A percentile compares a stretch with the other conserved stretches of the same genome.
phyloP scores from a whole-genome alignment of 73 alveolate species.

The Diophrys sp. region DNA sequence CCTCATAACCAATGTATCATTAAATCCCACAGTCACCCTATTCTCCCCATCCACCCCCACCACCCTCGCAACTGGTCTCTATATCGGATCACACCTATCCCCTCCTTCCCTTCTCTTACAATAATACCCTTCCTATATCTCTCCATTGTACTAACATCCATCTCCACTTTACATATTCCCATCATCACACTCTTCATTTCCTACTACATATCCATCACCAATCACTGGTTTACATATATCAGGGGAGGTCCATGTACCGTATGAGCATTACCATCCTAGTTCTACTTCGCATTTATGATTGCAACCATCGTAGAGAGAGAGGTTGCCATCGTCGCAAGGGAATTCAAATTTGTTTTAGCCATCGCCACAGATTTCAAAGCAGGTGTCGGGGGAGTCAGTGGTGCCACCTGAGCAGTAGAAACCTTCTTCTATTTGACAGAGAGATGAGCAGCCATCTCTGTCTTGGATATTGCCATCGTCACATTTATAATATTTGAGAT shows the following conservation, averaged over 20 bases:
- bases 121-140: not conserved
- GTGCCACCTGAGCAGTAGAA: slow-evolving; percentile 3
- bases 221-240: slow-evolving; percentile 8
- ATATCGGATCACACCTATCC: not conserved
- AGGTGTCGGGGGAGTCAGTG: not conserved
- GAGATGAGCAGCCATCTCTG: not conserved
- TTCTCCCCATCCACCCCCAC: not conserved
- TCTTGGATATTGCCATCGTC: slow-evolving; percentile 6
- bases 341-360: not conserved
- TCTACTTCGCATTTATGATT: slow-evolving; percentile 20
- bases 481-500: not conserved
- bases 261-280: slow-evolving; percentile 25
- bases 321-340: slow-evolving; percentile 44
- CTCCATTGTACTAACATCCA: slow-evolving; percentile 20
- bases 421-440: not conserved
- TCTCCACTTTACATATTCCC: slow-evolving; percentile 26
- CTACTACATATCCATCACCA: slow-evolving; percentile 18
- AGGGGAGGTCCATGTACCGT: slow-evolving; percentile 6
- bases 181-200: slow-evolving; percentile 45
- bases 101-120: not conserved
- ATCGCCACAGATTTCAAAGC: slow-evolving; percentile 23
- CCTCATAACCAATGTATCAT: not conserved
- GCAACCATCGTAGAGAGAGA: slow-evolving; percentile 36
- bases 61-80: not conserved
- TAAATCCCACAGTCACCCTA: not conserved